These are phyloP conservation scores for Zymoseptoria brevis DNA, from an alignment of 2,329 filamentous ascomycete genomes.

Conservation along the genomic window DNA sequence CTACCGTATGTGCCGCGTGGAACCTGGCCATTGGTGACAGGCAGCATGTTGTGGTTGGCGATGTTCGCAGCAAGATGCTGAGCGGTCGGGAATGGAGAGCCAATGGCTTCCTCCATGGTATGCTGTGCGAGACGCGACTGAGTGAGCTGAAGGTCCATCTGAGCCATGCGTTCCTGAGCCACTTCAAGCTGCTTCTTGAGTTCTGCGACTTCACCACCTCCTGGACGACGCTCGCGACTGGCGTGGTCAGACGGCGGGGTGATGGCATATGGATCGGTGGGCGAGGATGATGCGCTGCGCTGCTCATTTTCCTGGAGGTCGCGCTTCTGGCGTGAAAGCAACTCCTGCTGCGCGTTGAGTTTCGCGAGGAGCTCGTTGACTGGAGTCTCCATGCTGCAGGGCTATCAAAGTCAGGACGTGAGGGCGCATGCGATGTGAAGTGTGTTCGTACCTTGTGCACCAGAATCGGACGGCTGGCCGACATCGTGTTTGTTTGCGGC, in stretches of 20 bases:
- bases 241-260: conserved; percentile 18
- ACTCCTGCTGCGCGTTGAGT: conserved; percentile 61
- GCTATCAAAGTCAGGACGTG: neutral
- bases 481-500: conserved; percentile 33
- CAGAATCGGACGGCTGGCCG: conserved; percentile 23
- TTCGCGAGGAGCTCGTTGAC: conserved; percentile 67
- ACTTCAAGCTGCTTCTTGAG: conserved; percentile 64
- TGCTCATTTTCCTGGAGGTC: conserved; percentile 39
- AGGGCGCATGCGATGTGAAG: conserved; percentile 29
- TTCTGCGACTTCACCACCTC: conserved; percentile 55
- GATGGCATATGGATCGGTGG: conserved; percentile 26
- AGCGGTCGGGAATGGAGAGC: conserved; percentile 25
- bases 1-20: conserved; percentile 10
- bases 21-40: conserved; percentile 3
- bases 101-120: conserved; percentile 46
- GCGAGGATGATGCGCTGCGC: conserved; percentile 16
- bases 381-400: conserved; percentile 8
- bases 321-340: conserved; percentile 53
- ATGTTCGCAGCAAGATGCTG: conserved; percentile 26
- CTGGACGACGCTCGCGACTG: conserved; percentile 23
- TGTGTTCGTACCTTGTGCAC: conserved; percentile 1
- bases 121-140: conserved; percentile 55
- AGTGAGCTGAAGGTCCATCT: conserved; percentile 63
- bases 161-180: conserved; percentile 61
- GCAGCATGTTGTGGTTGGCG: conserved; percentile 13